Evolutionary conservation across 2,329 filamentous ascomycete species (phyloP).

Genomic region (Diplodia corticola): DNA sequence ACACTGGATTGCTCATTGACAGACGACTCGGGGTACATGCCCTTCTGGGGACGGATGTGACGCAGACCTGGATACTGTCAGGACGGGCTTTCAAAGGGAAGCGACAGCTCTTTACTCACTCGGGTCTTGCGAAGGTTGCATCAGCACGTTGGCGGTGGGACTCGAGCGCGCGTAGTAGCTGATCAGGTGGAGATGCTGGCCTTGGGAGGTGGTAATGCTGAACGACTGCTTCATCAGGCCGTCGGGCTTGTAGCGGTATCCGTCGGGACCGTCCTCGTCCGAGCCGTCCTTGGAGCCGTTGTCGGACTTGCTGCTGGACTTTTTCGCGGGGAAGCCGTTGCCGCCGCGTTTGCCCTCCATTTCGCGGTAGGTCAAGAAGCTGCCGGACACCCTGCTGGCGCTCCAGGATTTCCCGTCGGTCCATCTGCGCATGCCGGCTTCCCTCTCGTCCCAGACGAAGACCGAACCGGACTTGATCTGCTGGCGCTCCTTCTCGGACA

Average conservation of each 20-base stretch:
- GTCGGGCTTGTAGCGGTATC: slow-evolving; percentile 70
- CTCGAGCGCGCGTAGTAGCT: slow-evolving; percentile 90
- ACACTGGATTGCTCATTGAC: slow-evolving; percentile 81
- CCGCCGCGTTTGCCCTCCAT: slow-evolving; percentile 98
- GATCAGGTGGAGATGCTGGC: slow-evolving; percentile 94
- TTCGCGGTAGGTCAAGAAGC: slow-evolving; percentile 94
- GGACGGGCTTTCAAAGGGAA: background rate
- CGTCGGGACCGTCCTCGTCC: slow-evolving; percentile 64
- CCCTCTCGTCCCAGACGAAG: slow-evolving; percentile 99
- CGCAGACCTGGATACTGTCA: slow-evolving; percentile 54
- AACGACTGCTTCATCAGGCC: slow-evolving; percentile 99
- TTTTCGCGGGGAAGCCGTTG: slow-evolving; percentile 61
- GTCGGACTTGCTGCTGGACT: slow-evolving; percentile 70
- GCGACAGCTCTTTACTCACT: slow-evolving; percentile 24
- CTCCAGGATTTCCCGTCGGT: slow-evolving; percentile 99
- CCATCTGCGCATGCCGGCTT: slow-evolving; percentile 98
- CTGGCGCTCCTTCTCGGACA: slow-evolving; percentile 96
- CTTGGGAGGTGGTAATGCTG: slow-evolving; percentile 89
- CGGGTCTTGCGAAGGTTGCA: slow-evolving; percentile 80
- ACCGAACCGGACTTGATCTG: slow-evolving; percentile 95
- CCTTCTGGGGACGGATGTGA: slow-evolving; percentile 83
- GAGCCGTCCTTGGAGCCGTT: slow-evolving; percentile 84
- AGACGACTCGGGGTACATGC: slow-evolving; percentile 96
- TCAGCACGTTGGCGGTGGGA: slow-evolving; percentile 68
- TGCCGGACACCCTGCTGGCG: slow-evolving; percentile 93